These are phyloP conservation scores for Saposhnikovia divaricata DNA, from an alignment of 129 eudicot genomes.

Conservation along the genomic window DNA sequence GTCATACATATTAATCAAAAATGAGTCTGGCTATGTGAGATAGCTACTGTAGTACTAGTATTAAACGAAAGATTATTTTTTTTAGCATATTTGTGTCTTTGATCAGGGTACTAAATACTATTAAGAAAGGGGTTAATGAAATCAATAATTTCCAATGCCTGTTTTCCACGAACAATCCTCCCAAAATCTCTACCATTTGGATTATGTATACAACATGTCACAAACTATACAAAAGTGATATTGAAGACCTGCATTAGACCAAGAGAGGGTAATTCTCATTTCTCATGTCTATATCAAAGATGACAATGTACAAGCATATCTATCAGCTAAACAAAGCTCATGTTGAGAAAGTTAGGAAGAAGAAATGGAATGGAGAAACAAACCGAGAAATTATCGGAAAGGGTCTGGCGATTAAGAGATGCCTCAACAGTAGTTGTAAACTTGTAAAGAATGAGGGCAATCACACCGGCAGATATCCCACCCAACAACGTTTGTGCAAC, in stretches of 20 bases:
- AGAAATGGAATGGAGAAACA: slow-evolving; percentile 20
- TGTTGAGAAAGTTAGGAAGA: not conserved
- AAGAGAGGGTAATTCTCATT: not conserved
- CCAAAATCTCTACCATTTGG: not conserved
- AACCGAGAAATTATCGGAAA: slow-evolving; percentile 80
- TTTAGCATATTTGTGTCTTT: not conserved
- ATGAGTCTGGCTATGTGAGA: not conserved
- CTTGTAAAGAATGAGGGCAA: slow-evolving; percentile 81
- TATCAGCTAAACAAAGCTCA: not conserved
- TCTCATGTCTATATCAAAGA: not conserved
- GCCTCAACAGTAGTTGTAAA: slow-evolving; percentile 82
- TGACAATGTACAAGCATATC: not conserved
- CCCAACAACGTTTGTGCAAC: slow-evolving; percentile 80
- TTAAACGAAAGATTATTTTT: too few species aligned
- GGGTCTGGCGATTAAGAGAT: slow-evolving; percentile 70
- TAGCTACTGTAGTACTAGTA: too few species aligned
- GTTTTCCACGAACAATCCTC: not conserved
- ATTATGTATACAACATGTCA: not conserved
- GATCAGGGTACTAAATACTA: not conserved
- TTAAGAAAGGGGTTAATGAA: not conserved
- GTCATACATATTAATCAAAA: not conserved
- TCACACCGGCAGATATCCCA: slow-evolving; percentile 75
- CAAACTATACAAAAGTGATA: not conserved
- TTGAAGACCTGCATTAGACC: not conserved
- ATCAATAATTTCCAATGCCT: slow-evolving; percentile 1